Evolutionary conservation across 148 eudicot genomes (phyloP).

Genomic region (Camellia granthamiana): DNA sequence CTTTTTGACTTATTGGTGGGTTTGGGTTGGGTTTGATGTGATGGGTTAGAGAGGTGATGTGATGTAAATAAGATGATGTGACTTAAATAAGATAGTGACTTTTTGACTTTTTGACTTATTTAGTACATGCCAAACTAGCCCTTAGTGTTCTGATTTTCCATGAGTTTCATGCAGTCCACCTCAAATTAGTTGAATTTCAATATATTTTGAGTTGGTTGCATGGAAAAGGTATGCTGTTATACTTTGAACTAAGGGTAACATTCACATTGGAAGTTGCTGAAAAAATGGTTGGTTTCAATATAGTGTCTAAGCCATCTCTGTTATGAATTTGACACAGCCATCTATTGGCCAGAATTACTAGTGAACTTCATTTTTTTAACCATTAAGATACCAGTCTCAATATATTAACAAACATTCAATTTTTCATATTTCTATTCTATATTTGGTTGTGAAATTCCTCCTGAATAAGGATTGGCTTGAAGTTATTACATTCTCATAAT

Average conservation of each 20-base stretch:
- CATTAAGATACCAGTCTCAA: background rate
- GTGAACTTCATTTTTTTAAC: background rate
- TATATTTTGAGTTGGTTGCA: background rate
- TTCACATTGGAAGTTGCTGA: background rate
- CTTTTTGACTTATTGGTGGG: too few relatives aligned
- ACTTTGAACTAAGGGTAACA: background rate
- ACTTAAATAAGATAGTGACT: too few relatives aligned
- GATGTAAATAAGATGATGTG: too few relatives aligned
- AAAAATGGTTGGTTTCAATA: background rate
- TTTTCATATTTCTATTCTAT: background rate
- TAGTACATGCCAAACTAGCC: too few relatives aligned
- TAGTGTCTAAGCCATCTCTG: background rate
- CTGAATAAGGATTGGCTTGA: background rate
- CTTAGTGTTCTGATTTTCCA: background rate
- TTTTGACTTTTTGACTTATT: too few relatives aligned
- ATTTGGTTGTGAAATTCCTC: conserved; percentile 3
- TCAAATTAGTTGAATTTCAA: background rate
- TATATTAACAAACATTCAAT: background rate
- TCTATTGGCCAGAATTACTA: background rate
- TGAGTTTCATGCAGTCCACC: conserved; percentile 4
- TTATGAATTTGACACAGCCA: background rate
- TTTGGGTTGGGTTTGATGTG: too few relatives aligned
- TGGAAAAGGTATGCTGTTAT: background rate
- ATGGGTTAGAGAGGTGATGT: too few relatives aligned
- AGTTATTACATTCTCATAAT: background rate